Evolutionary conservation across 805 yeast species (phyloP).

Genomic region (Myxozyma neglecta): DNA sequence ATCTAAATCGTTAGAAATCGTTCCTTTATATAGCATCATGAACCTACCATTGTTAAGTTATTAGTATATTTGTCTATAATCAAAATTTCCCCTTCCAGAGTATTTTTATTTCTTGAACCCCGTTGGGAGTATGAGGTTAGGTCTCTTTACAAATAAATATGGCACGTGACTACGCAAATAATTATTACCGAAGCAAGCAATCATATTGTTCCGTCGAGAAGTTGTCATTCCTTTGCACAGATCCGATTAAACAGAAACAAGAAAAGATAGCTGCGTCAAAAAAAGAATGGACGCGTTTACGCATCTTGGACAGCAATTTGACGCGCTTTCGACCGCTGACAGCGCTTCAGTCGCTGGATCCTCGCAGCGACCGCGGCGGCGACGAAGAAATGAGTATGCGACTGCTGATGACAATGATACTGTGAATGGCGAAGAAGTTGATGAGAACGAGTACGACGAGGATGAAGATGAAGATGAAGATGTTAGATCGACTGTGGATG

Average conservation of each 20-base stretch:
- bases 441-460: neutral
- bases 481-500: conserved; percentile 29
- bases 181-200: neutral
- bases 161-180: neutral
- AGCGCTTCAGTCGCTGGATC: conserved; percentile 35
- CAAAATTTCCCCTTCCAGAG: neutral
- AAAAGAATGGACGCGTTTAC: conserved; percentile 25
- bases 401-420: neutral
- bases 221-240: neutral
- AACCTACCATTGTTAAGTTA: neutral
- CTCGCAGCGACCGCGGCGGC: neutral
- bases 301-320: conserved; percentile 29
- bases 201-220: neutral
- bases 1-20: neutral
- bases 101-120: neutral
- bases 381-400: neutral
- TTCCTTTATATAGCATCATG: neutral
- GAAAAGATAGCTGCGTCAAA: neutral
- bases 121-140: neutral
- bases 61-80: neutral
- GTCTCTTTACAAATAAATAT: neutral
- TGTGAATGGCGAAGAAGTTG: neutral
- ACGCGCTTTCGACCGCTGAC: conserved; percentile 31
- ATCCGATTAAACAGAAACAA: neutral
- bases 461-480: conserved; percentile 26